Evolutionary conservation across 2,329 filamentous ascomycete genomes (phyloP).

Genomic region (Claviceps sp.): DNA sequence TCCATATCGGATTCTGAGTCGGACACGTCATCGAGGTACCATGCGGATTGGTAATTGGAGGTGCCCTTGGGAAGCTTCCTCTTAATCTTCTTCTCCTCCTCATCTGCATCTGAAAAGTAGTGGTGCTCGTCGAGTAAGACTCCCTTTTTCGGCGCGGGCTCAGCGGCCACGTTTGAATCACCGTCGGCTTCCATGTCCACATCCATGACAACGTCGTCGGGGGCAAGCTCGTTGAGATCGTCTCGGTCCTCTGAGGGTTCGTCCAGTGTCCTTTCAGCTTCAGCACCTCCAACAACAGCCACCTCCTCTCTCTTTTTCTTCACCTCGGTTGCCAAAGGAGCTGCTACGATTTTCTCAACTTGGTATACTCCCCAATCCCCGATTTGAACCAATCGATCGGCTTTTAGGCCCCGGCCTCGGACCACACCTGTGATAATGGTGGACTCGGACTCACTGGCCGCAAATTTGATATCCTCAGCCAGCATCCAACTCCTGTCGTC

Average conservation of each 20-base stretch:
- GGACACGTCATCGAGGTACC: slow-evolving; percentile 74
- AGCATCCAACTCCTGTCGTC: slow-evolving; percentile 95
- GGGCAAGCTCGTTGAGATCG: slow-evolving; percentile 69
- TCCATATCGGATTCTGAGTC: slow-evolving; percentile 78
- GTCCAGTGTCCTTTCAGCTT: slow-evolving; percentile 41
- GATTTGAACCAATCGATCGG: slow-evolving; percentile 78
- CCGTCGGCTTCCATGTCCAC: slow-evolving; percentile 38
- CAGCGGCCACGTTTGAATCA: slow-evolving; percentile 14
- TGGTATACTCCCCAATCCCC: slow-evolving; percentile 93
- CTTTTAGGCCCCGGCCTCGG: slow-evolving; percentile 74
- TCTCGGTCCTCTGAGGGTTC: slow-evolving; percentile 68
- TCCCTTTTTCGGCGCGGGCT: slow-evolving; percentile 53
- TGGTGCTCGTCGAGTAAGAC: slow-evolving; percentile 93
- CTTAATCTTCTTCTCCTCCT: slow-evolving; percentile 35
- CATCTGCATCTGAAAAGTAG: slow-evolving; percentile 87
- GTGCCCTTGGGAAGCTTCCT: slow-evolving; percentile 80
- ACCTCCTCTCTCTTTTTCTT: slow-evolving; percentile 53
- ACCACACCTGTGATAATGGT: slow-evolving; percentile 75
- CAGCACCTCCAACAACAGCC: slow-evolving; percentile 43
- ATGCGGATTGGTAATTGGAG: slow-evolving; percentile 85
- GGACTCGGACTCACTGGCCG: slow-evolving; percentile 42
- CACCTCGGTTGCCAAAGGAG: slow-evolving; percentile 45
- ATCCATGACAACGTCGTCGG: slow-evolving; percentile 69
- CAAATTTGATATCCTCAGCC: slow-evolving; percentile 68
- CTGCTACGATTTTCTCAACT: slow-evolving; percentile 74